These are phyloP conservation scores for Neoboletus magnificus DNA, from an alignment of 768 basidiomycete genomes.

Conservation along the genomic window DNA sequence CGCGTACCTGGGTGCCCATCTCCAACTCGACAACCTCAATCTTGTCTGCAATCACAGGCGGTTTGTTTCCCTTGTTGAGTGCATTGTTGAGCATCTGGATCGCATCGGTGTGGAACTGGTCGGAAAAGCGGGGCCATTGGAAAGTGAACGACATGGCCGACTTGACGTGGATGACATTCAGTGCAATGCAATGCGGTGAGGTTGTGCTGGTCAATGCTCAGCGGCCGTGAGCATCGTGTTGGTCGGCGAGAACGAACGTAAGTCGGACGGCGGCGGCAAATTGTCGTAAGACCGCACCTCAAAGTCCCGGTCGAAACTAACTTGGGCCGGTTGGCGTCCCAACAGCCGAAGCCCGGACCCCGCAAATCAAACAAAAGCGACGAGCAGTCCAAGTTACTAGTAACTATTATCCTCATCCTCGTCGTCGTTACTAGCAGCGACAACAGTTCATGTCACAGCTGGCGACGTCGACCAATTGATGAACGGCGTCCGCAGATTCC, in stretches of 20 bases:
- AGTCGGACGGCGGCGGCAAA: conserved; percentile 1
- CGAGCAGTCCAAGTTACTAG: not conserved
- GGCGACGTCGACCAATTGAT: conserved; percentile 36
- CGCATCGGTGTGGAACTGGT: conserved; percentile 94
- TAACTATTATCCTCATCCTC: not conserved
- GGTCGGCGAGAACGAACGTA: conserved; percentile 14
- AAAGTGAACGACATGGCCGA: conserved; percentile 80
- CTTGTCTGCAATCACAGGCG: conserved; percentile 93
- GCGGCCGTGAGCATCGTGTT: conserved; percentile 20
- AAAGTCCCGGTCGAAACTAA: not conserved
- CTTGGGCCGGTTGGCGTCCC: not conserved
- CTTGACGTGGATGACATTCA: not conserved
- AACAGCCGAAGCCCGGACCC: conserved; percentile 2
- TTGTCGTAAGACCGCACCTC: not conserved
- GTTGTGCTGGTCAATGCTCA: conserved; percentile 1
- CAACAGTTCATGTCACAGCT: conserved; percentile 20
- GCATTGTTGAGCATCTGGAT: conserved; percentile 96
- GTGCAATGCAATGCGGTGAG: not conserved
- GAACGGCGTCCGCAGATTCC: conserved; percentile 72
- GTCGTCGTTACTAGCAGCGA: conserved; percentile 6
- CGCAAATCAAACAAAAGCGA: not conserved
- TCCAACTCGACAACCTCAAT: conserved; percentile 99
- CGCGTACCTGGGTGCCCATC: conserved; percentile 90
- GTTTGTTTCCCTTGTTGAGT: conserved; percentile 96
- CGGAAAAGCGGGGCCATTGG: conserved; percentile 95